These are phyloP conservation scores for Sphaerulina populicola DNA, from an alignment of 2,329 filamentous ascomycete species.

Conservation along the genomic window DNA sequence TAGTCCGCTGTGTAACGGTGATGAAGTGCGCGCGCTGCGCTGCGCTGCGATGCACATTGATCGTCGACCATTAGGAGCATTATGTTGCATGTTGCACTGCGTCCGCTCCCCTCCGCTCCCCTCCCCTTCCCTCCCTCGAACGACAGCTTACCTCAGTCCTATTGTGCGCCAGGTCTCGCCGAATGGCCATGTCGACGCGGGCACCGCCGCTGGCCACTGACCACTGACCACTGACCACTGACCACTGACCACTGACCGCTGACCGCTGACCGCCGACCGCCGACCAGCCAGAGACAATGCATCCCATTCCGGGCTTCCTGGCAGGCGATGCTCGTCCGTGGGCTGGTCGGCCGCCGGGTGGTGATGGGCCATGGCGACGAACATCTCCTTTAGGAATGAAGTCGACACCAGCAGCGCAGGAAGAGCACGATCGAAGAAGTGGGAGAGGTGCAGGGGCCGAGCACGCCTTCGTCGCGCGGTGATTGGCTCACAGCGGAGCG, in stretches of 20 bases:
- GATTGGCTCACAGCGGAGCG: not conserved
- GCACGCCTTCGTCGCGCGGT: not conserved
- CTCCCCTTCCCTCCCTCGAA: conserved; percentile 7
- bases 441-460: not conserved
- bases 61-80: conserved; percentile 6
- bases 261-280: not conserved
- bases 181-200: too few species aligned
- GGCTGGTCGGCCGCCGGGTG: conserved; percentile 2
- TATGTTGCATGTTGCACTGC: conserved; percentile 4
- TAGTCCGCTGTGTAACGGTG: conserved; percentile 19
- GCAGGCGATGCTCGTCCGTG: not conserved
- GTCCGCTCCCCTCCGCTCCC: conserved; percentile 6
- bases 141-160: conserved; percentile 1
- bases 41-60: too few species aligned
- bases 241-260: too few species aligned
- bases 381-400: not conserved
- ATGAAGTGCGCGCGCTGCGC: conserved; percentile 8
- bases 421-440: not conserved
- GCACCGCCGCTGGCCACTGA: too few species aligned
- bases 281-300: not conserved
- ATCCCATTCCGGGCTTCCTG: not conserved
- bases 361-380: not conserved
- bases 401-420: not conserved
- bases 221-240: too few species aligned
- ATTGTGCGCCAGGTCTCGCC: conserved; percentile 1